phyloP scores from a whole-genome alignment of 345 rosid genomes.

The Gossypium anomalum region DNA sequence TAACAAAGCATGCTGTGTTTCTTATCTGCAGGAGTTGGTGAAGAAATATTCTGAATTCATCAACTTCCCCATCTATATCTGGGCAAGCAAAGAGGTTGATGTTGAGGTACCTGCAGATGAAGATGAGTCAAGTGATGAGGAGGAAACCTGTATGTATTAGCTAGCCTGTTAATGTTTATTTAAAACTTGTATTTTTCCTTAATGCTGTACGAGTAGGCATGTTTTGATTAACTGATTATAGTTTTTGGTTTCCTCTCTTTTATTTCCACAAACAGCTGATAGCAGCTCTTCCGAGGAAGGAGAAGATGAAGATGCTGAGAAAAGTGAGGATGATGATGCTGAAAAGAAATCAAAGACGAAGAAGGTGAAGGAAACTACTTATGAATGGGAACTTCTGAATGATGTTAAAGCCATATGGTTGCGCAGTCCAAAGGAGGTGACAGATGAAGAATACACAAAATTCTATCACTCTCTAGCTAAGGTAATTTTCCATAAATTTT shows the following conservation, averaged over 20 bases:
- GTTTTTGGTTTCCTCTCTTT: conserved; percentile 10
- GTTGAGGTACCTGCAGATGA: conserved; percentile 88
- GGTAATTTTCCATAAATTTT: conserved; percentile 34
- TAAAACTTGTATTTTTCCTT: not conserved
- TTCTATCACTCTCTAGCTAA: conserved; percentile 83
- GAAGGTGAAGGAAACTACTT: conserved; percentile 68
- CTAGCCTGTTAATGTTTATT: not conserved
- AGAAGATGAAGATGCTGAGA: conserved; percentile 52
- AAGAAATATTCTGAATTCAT: conserved; percentile 95
- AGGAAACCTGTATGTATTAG: conserved; percentile 51
- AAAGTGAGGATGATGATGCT: conserved; percentile 61
- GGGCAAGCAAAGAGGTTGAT: conserved; percentile 95
- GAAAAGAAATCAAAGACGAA: conserved; percentile 79
- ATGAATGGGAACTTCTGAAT: conserved; percentile 90
- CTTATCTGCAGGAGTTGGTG: conserved; percentile 70
- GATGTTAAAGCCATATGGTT: conserved; percentile 98
- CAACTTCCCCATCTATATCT: conserved; percentile 82
- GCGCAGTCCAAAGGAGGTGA: conserved; percentile 91
- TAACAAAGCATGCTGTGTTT: not conserved
- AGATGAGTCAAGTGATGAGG: conserved; percentile 79
- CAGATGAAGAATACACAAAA: conserved; percentile 86
- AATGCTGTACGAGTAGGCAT: not conserved
- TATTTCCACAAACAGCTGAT: conserved; percentile 39
- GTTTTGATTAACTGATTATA: not conserved
- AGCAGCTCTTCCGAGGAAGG: conserved; percentile 58